Evolutionary conservation across 257 asterid genomes (phyloP), one percentile per base, ranked within the genome.

Genomic region (Solanum raphanifolium): DNA sequence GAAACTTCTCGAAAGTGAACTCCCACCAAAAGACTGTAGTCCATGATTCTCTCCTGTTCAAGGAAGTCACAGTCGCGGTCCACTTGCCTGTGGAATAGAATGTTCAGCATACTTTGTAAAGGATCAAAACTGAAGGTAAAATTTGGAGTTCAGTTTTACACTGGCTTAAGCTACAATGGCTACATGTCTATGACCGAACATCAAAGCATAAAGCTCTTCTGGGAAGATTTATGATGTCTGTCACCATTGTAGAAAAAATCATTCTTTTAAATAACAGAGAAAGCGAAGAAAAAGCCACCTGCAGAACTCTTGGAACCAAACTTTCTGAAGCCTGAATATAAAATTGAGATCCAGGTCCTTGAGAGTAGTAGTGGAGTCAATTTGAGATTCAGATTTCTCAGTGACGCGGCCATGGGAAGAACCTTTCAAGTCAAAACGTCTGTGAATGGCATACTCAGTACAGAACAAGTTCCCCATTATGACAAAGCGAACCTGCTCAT

Each of bases 401-500:
- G 98, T 92, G 82, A 93, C 81, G 16, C 99, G 98, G 18, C 99
- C 99, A 27, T 91, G 98, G 83, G 98, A 96, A 85, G 99, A 96
- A 72, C 99, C 99, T 87, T 96, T 96, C 90, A 96, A 89, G 93
- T 96, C 99, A 55, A 94, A 96, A 16, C 98, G 95, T 72, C 98
- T 90, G 84, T 96, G 98, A 83, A 94, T 93, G 48, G 92, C 86
- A 93, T 91, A 90, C 71, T 93, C 94, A 23, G 97, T 93, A 66
- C 98, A 93, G 92, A 95, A 96, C 92, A 96, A 86, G 86, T 96
- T 96, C 83, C 99, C 98, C 99, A 96, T 96, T 18, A 96, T 93
- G 66, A 96, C 98, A 91, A 96, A 96, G 68, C 98, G 92, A 73
- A 95, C 98, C 99, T 96, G 94, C 85, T 68, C 88, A 87, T 74